Evolutionary conservation across 345 rosid species (phyloP), one percentile per base, ranked within the genome.

Genomic region (Arabis hirsuta): DNA sequence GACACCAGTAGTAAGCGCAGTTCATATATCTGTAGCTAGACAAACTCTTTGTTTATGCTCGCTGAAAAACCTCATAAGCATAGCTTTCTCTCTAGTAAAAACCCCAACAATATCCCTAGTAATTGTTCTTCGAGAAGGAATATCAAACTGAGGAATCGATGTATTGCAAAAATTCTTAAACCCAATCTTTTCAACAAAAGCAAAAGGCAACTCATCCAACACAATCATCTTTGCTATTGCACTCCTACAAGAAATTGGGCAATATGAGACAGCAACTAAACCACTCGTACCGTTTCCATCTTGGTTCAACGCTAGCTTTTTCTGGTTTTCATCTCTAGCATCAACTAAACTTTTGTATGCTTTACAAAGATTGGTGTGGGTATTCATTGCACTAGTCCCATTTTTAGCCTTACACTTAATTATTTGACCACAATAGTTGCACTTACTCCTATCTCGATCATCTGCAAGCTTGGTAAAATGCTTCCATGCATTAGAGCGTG

Each of bases 151-250:
- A 56, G 62, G 44, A 7, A 56, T 34, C 16, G 2, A 0, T 29
- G 9, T 7, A 12, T 0, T 1, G 2, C 62, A 34, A 36, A 56
- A 56, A 4, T 36, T 56, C 7, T 5, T 56, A 56, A 56, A 56
- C 26, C 62, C 29, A 36, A 16, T 10, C 12, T 56, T 56, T 56
- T 56, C n/a, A 56, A 56, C 62, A 38, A 34, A 56, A 56, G 2
- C 4, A 20, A 36, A 34, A 56, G 62, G 62, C 7, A 56, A 9
- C 44, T 56, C 44, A 31, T 56, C 62, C 13, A 56, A 16, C 62
- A 56, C 44, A 34, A 34, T 56, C 62, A 58, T 58, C 12, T 58
- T 57, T 0, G n/a, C 47, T 34, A 56, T 3, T 32, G 27, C 13
- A 56, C 44, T 34, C 13, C 27, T 36, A 36, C 44, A 56, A 34